These are phyloP conservation scores for Acrodontium crateriforme DNA, from an alignment of 2,329 filamentous ascomycete genomes.

Conservation along the genomic window DNA sequence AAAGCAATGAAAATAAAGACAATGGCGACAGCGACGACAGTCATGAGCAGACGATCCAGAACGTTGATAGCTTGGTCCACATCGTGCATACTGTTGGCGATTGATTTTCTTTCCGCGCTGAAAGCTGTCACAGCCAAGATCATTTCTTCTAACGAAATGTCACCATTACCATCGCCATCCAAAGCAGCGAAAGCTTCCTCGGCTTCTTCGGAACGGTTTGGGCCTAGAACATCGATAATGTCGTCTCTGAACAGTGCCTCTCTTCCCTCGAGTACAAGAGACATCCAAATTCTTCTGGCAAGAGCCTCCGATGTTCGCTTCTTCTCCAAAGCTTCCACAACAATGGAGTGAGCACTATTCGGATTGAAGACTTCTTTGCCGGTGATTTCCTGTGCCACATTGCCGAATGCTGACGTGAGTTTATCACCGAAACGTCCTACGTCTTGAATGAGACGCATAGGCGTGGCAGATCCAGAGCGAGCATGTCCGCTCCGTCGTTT, in stretches of 20 bases:
- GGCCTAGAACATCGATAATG: slow-evolving; percentile 73
- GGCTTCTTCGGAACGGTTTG: slow-evolving; percentile 58
- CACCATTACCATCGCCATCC: slow-evolving; percentile 80
- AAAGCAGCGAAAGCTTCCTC: slow-evolving; percentile 72
- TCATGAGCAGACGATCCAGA: slow-evolving; percentile 72
- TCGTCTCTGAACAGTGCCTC: slow-evolving; percentile 71
- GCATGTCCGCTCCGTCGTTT: slow-evolving; percentile 37
- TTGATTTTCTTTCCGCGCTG: slow-evolving; percentile 73
- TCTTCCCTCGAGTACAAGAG: slow-evolving; percentile 80
- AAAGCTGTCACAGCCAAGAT: slow-evolving; percentile 73
- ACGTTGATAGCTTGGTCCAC: slow-evolving; percentile 89
- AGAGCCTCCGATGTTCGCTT: slow-evolving; percentile 75
- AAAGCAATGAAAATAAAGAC: slow-evolving; percentile 57
- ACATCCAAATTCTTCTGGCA: slow-evolving; percentile 94
- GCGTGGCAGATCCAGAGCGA: slow-evolving; percentile 52
- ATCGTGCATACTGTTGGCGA: slow-evolving; percentile 89
- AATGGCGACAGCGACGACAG: slow-evolving; percentile 65
- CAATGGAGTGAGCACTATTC: slow-evolving; percentile 76
- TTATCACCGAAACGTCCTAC: slow-evolving; percentile 75
- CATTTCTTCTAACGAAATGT: slow-evolving; percentile 94
- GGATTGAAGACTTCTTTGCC: slow-evolving; percentile 93
- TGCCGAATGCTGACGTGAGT: slow-evolving; percentile 82
- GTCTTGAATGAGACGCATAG: slow-evolving; percentile 61
- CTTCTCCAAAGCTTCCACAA: slow-evolving; percentile 79
- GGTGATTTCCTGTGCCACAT: slow-evolving; percentile 86